These are phyloP conservation scores for Noccaea bulbosa DNA, from an alignment of 345 rosid genomes.

Conservation along the genomic window DNA sequence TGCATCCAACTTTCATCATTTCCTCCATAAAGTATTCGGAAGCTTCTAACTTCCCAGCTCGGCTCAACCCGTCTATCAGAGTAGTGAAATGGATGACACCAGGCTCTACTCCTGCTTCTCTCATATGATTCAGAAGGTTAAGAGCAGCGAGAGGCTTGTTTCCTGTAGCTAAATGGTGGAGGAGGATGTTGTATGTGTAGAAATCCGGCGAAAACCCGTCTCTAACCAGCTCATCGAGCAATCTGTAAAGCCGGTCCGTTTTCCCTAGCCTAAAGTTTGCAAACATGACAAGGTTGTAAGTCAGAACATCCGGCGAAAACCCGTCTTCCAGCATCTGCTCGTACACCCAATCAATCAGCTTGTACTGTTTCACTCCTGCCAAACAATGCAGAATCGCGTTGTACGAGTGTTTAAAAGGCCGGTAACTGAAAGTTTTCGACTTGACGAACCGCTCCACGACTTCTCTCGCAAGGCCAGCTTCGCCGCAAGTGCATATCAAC, in stretches of 20 bases:
- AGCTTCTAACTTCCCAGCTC: slow-evolving; percentile 87
- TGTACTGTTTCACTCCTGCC: slow-evolving; percentile 60
- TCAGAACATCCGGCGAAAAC: slow-evolving; percentile 62
- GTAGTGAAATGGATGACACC: slow-evolving; percentile 78
- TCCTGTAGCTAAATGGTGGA: slow-evolving; percentile 79
- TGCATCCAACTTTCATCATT: slow-evolving; percentile 68
- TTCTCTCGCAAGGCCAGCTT: slow-evolving; percentile 68
- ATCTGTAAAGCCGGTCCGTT: slow-evolving; percentile 57
- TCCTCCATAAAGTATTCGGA: slow-evolving; percentile 80
- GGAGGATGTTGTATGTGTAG: slow-evolving; percentile 82
- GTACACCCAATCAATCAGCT: slow-evolving; percentile 88
- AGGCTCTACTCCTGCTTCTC: slow-evolving; percentile 67
- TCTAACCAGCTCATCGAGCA: slow-evolving; percentile 79
- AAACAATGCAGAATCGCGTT: slow-evolving; percentile 74
- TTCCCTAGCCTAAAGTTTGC: slow-evolving; percentile 81
- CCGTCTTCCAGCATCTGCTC: slow-evolving; percentile 73
- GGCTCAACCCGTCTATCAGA: slow-evolving; percentile 83
- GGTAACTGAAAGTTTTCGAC: slow-evolving; percentile 70
- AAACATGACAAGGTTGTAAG: slow-evolving; percentile 73
- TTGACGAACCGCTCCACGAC: slow-evolving; percentile 81
- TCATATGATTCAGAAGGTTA: slow-evolving; percentile 78
- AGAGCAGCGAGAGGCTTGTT: slow-evolving; percentile 81
- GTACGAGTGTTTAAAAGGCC: slow-evolving; percentile 81
- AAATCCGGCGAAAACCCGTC: slow-evolving; percentile 70
- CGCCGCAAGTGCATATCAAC: slow-evolving; percentile 76